Conservation (phyloP, 441 rosid genomes). For the Croton laevigatus region DNA sequence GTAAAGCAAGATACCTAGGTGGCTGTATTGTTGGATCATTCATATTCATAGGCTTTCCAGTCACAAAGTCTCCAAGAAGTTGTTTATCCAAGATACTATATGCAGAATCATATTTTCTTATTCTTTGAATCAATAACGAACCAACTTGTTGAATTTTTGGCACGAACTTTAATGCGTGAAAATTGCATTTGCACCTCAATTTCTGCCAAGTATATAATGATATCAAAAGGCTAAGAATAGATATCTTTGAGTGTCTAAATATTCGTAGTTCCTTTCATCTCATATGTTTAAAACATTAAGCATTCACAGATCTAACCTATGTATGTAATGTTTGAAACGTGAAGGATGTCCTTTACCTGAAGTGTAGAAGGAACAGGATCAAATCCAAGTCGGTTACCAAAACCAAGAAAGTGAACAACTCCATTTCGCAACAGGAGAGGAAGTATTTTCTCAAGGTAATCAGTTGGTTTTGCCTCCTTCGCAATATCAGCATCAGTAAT, state of each 20-base stretch:
- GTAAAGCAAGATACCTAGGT: conserved; percentile 72
- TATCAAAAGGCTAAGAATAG: conserved; percentile 7
- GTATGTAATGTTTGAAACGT: not conserved
- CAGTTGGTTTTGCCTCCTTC: conserved; percentile 79
- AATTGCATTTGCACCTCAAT: conserved; percentile 92
- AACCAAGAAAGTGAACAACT: conserved; percentile 86
- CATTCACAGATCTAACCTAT: not conserved
- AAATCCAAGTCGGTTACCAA: conserved; percentile 88
- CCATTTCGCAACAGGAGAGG: conserved; percentile 57
- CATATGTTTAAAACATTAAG: not conserved
- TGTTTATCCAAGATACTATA: conserved; percentile 53
- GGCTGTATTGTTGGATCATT: conserved; percentile 30
- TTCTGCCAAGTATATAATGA: conserved; percentile 41
- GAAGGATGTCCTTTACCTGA: conserved; percentile 51
- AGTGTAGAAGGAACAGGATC: conserved; percentile 76
- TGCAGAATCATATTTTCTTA: conserved; percentile 49
- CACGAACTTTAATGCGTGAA: conserved; percentile 75
- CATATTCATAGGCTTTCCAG: conserved; percentile 22
- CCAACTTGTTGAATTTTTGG: conserved; percentile 73
- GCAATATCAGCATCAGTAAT: conserved; percentile 75
- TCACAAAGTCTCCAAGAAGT: conserved; percentile 56
- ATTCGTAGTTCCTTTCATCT: not conserved
- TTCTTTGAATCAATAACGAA: conserved; percentile 63
- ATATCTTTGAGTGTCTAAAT: not conserved
- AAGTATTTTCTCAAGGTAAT: conserved; percentile 57